These are phyloP conservation scores for Suillus hirtellus DNA, from an alignment of 768 basidiomycete species.

Conservation along the genomic window DNA sequence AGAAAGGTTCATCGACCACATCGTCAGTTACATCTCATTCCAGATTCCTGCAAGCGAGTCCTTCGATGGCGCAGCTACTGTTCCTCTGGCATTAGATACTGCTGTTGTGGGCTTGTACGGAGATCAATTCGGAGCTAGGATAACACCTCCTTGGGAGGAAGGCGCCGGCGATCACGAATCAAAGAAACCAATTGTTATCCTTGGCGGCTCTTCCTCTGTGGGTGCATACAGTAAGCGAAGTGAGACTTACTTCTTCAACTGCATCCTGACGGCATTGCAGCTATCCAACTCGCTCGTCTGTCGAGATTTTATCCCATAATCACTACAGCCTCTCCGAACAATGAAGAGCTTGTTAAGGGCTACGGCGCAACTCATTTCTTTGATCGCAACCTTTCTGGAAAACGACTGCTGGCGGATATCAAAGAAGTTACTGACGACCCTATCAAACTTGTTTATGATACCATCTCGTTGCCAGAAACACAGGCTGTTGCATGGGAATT, in stretches of 20 bases:
- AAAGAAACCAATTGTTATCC: constrained; percentile 45
- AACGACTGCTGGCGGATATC: constrained; percentile 20
- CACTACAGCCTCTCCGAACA: constrained; percentile 36
- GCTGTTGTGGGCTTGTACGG: constrained; percentile 50
- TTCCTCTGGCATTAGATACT: constrained; percentile 48
- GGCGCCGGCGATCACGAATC: constrained; percentile 39
- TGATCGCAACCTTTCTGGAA: constrained; percentile 28
- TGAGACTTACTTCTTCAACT: constrained; percentile 8
- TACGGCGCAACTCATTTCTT: constrained; percentile 44
- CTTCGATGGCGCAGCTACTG: constrained; percentile 46
- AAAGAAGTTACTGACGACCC: constrained; percentile 30
- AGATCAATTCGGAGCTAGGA: constrained; percentile 36
- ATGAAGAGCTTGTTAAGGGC: constrained; percentile 31
- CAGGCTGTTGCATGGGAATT: constrained; percentile 35
- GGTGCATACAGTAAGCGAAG: constrained; percentile 44
- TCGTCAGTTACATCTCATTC: too few relatives aligned
- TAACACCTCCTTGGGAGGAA: constrained; percentile 38
- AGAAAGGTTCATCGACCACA: background rate
- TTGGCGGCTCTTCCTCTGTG: constrained; percentile 49
- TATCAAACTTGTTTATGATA: constrained; percentile 31
- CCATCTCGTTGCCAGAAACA: constrained; percentile 34
- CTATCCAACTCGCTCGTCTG: constrained; percentile 40
- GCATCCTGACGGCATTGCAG: constrained; percentile 19
- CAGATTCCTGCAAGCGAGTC: constrained; percentile 46
- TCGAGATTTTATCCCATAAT: constrained; percentile 45